Evolutionary conservation across 176 grass and related monocot species (phyloP), one percentile per base, ranked within the genome.

Genomic region (Pontederia crassipes): DNA sequence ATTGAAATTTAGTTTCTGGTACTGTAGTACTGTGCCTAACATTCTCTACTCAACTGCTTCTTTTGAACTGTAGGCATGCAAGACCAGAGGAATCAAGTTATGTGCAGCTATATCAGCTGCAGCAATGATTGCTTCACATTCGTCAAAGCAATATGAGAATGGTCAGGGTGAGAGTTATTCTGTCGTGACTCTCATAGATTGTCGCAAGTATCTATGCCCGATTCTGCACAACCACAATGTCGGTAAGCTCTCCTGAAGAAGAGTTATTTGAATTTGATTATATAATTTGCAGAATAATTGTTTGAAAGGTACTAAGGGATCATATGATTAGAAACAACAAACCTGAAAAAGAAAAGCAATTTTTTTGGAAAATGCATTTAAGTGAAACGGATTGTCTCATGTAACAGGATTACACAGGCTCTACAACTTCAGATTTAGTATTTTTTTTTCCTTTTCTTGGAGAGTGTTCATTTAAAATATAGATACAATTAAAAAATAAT

Each of bases 171-270:
- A 88, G 79, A 78, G 73, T 0, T 97, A 97, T 79, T 71, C 81
- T 6, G 16, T 78, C 1, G 87, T 63, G 45, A 97, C 81, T 5
- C 76, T 97, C 9, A 75, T 88, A 51, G 86, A 97, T 26, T 81
- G 84, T 71, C 83, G 92, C 32, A 76, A 83, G 8, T 88, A 71
- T 79, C 78, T 97, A 29, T 83, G 91, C 59, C 81, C 84, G 3
- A 17, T 58, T 57, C 58, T 97, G 47, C 70, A 88, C 10, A 67
- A 87, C 49, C 70, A 79, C 71, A 85, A 88, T 29, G 17, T 80
- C 40, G 92, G 92, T 85, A 57, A 76, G 86, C 47, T 55, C 68
- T 56, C 14, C 51, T 52, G 8, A 56, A 40, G 4, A 40, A 40
- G 32, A 40, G 32, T 0, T 40, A 40, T 4, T 40, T 40, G 32